Evolutionary conservation across 371 early-diverging fungal genomes (phyloP), one percentile per base, ranked within the genome.

Genomic region (Cokeromyces recurvatus): DNA sequence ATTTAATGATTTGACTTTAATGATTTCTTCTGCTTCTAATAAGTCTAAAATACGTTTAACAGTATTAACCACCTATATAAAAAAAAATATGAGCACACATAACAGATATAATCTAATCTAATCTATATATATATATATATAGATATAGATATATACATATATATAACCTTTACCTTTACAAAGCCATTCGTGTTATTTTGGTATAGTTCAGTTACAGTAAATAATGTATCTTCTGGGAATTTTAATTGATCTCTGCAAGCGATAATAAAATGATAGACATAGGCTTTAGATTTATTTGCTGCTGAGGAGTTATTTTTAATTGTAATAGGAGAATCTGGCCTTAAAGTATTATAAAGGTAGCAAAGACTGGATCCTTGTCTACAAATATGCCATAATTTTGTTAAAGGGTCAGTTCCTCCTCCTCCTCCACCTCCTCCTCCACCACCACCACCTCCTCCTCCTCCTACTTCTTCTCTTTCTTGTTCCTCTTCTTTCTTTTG

Each of bases 141-240:
- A 27, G 11, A 11, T 27, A 5, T 7, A 5, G 5, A 27, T 7
- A 27, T 11, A 23, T 12, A 21, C 3, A 37, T 17, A 3, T 21
- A 21, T 11, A 21, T 21, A 16, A 22, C 32, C 5, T 53, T 35
- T 74, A 95, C 96, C 84, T 92, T 96, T 45, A 95, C 89, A 64
- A 95, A 90, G 35, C 89, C 91, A 63, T 91, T 90, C 12, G 95
- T 96, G 64, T 97, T 94, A 53, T 96, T 93, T 56, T 89, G 87
- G 57, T 81, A 91, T 32, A 95, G 66, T 25, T 94, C 94, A 1
- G 82, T 70, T 38, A 95, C 84, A 19, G 91, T 79, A 52, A 95
- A 92, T 34, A 89, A 68, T 44, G 85, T 78, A 25, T 89, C 84
- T 25, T 91, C 85, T 17, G 57, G 39, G 46, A 92, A 72, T 10